phyloP scores from a whole-genome alignment of 352 stramenopile genomes.

The Halophytophthora polymorphica region DNA sequence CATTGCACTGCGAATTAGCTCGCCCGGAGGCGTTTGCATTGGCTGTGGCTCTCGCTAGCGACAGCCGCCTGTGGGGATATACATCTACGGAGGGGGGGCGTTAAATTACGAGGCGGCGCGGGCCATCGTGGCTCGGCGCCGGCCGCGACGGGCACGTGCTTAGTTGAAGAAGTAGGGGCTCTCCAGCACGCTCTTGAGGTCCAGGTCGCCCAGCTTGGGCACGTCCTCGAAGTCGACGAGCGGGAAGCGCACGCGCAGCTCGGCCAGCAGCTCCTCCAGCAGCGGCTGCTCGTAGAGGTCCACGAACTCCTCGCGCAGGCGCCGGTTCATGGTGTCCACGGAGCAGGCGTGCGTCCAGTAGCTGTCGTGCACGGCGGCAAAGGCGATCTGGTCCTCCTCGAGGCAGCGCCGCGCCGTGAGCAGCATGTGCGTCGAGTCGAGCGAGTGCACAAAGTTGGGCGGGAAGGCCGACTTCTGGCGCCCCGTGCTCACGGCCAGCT shows the following conservation, averaged over 20 bases:
- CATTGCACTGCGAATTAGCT: too few species aligned
- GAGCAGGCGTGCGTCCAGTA: slow-evolving; percentile 98
- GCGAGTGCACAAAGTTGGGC: slow-evolving; percentile 99
- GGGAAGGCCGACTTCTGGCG: slow-evolving; percentile 97
- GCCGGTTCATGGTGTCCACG: slow-evolving; percentile 96
- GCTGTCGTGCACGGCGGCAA: slow-evolving; percentile 98
- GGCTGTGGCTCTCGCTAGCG: slow-evolving; percentile 9
- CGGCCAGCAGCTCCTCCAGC: slow-evolving; percentile 92
- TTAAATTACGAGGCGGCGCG: slow-evolving; percentile 26
- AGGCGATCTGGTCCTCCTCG: slow-evolving; percentile 89
- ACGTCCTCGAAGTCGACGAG: slow-evolving; percentile 93
- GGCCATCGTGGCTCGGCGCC: not conserved
- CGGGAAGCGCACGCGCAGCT: slow-evolving; percentile 94
- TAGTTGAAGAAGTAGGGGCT: slow-evolving; percentile 99
- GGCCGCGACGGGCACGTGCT: slow-evolving; percentile 6
- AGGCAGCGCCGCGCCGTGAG: slow-evolving; percentile 96
- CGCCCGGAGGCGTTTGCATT: too few species aligned
- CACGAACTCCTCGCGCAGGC: slow-evolving; percentile 92
- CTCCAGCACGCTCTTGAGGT: slow-evolving; percentile 93
- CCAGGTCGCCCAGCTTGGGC: slow-evolving; percentile 90
- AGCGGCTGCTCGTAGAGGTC: slow-evolving; percentile 97
- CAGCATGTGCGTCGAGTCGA: slow-evolving; percentile 99
- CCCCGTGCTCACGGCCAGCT: slow-evolving; percentile 55
- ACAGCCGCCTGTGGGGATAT: too few species aligned
- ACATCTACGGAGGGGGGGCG: too few species aligned